These are phyloP conservation scores for Alternaria triticimaculans DNA, from an alignment of 2,329 filamentous ascomycete genomes.

Conservation along the genomic window DNA sequence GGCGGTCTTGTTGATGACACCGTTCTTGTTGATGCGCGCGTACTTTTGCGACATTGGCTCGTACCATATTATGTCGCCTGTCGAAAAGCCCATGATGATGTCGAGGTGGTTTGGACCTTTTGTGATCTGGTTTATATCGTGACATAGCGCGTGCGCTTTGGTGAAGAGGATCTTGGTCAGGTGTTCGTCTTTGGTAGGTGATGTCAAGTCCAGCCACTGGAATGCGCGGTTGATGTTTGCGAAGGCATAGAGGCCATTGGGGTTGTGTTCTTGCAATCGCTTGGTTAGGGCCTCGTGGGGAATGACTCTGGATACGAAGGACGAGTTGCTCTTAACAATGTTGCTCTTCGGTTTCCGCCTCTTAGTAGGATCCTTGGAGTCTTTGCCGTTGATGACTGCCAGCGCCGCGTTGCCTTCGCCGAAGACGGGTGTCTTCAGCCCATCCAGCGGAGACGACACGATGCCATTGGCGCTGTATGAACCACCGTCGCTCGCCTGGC, in stretches of 20 bases:
- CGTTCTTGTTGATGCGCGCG: conserved; percentile 94
- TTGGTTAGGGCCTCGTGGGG: conserved; percentile 82
- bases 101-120: conserved; percentile 84
- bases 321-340: conserved; percentile 97
- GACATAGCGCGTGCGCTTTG: conserved; percentile 92
- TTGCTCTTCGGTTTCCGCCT: conserved; percentile 96
- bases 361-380: conserved; percentile 71
- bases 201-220: conserved; percentile 92
- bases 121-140: conserved; percentile 86
- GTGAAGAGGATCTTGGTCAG: conserved; percentile 96
- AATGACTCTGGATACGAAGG: conserved; percentile 96
- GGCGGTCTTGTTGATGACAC: conserved; percentile 83
- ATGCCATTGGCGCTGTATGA: conserved; percentile 50
- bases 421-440: conserved; percentile 67
- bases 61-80: conserved; percentile 97
- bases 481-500: conserved; percentile 54
- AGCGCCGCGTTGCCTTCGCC: conserved; percentile 85
- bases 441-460: conserved; percentile 38
- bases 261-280: conserved; percentile 77
- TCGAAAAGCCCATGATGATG: conserved; percentile 93
- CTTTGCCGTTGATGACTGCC: conserved; percentile 65
- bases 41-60: conserved; percentile 97
- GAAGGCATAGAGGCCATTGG: conserved; percentile 86
- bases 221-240: conserved; percentile 95
- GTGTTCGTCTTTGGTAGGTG: conserved; percentile 80